phyloP scores from a whole-genome alignment of 2,329 filamentous ascomycete species.

The Pestalotiopsis sp. region DNA sequence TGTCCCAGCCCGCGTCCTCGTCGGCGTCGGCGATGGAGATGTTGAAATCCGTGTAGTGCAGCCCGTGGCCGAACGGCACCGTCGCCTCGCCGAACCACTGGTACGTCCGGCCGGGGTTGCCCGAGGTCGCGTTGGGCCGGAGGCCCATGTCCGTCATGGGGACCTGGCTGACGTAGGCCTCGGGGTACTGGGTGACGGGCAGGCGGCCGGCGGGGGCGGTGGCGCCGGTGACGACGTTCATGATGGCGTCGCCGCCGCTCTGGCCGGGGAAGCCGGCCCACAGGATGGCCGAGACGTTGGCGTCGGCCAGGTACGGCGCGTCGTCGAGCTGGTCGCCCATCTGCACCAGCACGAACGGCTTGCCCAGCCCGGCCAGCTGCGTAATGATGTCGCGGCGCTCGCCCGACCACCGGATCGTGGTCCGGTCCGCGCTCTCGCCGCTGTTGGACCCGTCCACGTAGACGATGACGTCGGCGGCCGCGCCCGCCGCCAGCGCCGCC shows the following conservation, averaged over 20 bases:
- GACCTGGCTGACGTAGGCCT: conserved; percentile 44
- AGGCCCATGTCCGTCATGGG: conserved; percentile 53
- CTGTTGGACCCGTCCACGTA: conserved; percentile 57
- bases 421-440: conserved; percentile 53
- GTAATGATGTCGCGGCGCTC: conserved; percentile 54
- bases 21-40: conserved; percentile 10
- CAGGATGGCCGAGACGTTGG: conserved; percentile 47
- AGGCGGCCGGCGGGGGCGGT: conserved; percentile 48
- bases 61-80: conserved; percentile 47
- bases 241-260: conserved; percentile 50
- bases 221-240: conserved; percentile 50
- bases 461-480: conserved; percentile 52
- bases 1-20: conserved; percentile 22
- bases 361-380: conserved; percentile 37
- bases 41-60: conserved; percentile 51
- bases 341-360: conserved; percentile 54
- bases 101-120: conserved; percentile 50
- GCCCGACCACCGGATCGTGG: conserved; percentile 52
- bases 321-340: conserved; percentile 53
- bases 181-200: conserved; percentile 52
- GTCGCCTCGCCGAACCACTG: conserved; percentile 50
- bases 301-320: conserved; percentile 43
- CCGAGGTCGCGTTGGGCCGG: conserved; percentile 38
- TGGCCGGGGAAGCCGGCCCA: conserved; percentile 58
- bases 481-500: conserved; percentile 39